These are phyloP conservation scores for Alectoria sarmentosa DNA, from an alignment of 495 filamentous ascomycete species.

Conservation along the genomic window DNA sequence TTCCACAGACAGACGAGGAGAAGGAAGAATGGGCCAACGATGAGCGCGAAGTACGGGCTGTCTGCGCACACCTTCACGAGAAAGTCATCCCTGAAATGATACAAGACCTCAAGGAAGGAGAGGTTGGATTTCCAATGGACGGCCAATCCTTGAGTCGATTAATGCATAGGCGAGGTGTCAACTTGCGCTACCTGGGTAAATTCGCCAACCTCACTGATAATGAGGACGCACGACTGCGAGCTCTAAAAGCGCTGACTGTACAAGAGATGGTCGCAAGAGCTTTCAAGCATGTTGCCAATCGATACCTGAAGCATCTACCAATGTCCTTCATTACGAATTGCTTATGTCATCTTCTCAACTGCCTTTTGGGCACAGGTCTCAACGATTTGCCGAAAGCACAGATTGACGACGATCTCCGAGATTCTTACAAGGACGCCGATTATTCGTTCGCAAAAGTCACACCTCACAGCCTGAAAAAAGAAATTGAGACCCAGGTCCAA, in stretches of 20 bases:
- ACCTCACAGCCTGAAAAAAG: slow-evolving; percentile 58
- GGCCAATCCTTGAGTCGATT: slow-evolving; percentile 81
- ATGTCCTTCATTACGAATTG: slow-evolving; percentile 66
- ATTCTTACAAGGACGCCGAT: slow-evolving; percentile 76
- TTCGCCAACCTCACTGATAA: slow-evolving; percentile 61
- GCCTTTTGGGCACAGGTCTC: slow-evolving; percentile 70
- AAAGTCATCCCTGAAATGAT: slow-evolving; percentile 69
- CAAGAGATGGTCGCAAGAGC: slow-evolving; percentile 92
- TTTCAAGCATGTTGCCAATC: slow-evolving; percentile 86
- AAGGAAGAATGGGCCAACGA: slow-evolving; percentile 79
- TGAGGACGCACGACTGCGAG: slow-evolving; percentile 62
- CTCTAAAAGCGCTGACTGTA: slow-evolving; percentile 64
- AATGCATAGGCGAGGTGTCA: slow-evolving; percentile 96
- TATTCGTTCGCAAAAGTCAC: slow-evolving; percentile 72
- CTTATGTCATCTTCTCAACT: slow-evolving; percentile 87
- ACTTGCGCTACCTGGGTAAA: slow-evolving; percentile 88
- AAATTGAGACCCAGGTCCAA: slow-evolving; percentile 63
- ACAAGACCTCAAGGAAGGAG: slow-evolving; percentile 80
- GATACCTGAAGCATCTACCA: slow-evolving; percentile 74
- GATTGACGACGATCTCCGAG: slow-evolving; percentile 63
- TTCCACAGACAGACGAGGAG: slow-evolving; percentile 82
- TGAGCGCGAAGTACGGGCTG: slow-evolving; percentile 79
- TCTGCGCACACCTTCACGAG: slow-evolving; percentile 68
- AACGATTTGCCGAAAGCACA: slow-evolving; percentile 71
- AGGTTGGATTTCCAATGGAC: slow-evolving; percentile 97